Percentiles rank a stretch among this genome's conserved stretches.
Conservation (phyloP, 2,329 filamentous ascomycete species). For the Fusarium tuaranense region DNA sequence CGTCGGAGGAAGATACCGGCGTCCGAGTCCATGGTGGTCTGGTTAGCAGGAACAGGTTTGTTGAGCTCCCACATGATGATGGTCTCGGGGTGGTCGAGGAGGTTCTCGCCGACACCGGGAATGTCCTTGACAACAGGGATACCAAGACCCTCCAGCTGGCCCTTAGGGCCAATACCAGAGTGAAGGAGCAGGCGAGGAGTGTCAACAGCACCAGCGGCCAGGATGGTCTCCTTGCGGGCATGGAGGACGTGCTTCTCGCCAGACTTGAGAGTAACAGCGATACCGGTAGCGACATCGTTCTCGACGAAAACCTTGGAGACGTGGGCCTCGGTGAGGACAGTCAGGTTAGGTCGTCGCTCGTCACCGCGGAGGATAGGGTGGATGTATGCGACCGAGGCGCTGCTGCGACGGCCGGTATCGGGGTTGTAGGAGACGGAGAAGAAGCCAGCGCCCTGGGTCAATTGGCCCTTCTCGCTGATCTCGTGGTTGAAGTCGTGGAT, state of each 20-base stretch:
- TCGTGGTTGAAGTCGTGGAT: slow-evolving; percentile 89
- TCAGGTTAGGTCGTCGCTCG: slow-evolving; percentile 86
- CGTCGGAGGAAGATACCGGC: slow-evolving; percentile 89
- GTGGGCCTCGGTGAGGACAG: slow-evolving; percentile 88
- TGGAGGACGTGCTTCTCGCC: slow-evolving; percentile 67
- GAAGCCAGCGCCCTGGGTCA: slow-evolving; percentile 86
- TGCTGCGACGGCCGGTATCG: slow-evolving; percentile 85
- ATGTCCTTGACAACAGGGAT: slow-evolving; percentile 69
- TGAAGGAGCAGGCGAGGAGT: slow-evolving; percentile 76
- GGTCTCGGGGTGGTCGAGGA: slow-evolving; percentile 70
- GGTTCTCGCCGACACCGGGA: slow-evolving; percentile 70
- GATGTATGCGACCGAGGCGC: slow-evolving; percentile 91
- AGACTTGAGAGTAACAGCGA: slow-evolving; percentile 72
- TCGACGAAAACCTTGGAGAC: slow-evolving; percentile 83
- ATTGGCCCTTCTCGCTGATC: slow-evolving; percentile 77
- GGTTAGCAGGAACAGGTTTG: slow-evolving; percentile 78
- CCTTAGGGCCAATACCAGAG: slow-evolving; percentile 67
- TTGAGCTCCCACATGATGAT: slow-evolving; percentile 82
- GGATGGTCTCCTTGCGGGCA: slow-evolving; percentile 80
- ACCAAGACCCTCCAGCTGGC: slow-evolving; percentile 64
- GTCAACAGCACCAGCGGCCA: slow-evolving; percentile 84
- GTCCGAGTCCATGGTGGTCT: slow-evolving; percentile 93
- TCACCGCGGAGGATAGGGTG: slow-evolving; percentile 89
- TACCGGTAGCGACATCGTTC: slow-evolving; percentile 77
- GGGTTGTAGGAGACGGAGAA: slow-evolving; percentile 94